phyloP scores from a whole-genome alignment of 305 asterid species.

The Fraxinus latifolia region DNA sequence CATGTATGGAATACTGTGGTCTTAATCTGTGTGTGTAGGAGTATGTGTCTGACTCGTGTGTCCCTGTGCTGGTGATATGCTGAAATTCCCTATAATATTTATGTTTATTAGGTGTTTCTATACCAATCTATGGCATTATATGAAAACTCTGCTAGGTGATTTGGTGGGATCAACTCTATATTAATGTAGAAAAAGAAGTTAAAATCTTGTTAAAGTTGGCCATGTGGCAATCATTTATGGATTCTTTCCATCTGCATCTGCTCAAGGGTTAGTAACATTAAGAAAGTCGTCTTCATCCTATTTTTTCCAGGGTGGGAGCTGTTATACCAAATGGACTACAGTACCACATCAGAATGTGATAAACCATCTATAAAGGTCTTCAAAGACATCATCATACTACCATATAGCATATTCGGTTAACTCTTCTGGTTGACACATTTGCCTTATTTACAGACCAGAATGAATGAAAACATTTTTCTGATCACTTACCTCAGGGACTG shows the following conservation, averaged over 20 bases:
- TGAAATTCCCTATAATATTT: not conserved
- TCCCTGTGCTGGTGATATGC: not conserved
- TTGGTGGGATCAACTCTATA: not conserved
- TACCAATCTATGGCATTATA: not conserved
- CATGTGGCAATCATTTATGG: no score
- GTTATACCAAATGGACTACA: not conserved
- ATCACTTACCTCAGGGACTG: constrained; percentile 26
- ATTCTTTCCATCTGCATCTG: no score
- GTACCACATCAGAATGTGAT: not conserved
- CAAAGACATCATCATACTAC: not conserved
- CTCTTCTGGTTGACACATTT: not conserved
- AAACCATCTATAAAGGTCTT: not conserved
- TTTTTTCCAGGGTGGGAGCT: not conserved
- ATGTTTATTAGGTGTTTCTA: not conserved
- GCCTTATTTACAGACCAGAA: constrained; percentile 45
- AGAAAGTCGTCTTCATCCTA: not conserved
- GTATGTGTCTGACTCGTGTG: not conserved
- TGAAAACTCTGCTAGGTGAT: not conserved
- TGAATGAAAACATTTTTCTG: constrained; percentile 53
- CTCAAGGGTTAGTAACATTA: no score
- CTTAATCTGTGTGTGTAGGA: not conserved
- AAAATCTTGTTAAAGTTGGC: no score
- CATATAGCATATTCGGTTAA: not conserved
- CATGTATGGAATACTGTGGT: not conserved
- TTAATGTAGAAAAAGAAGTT: not conserved